A percentile compares a stretch with the other conserved stretches of the same genome.
Conservation (phyloP, 139 green algal genomes). For the Edaphochlamys debaryana region DNA sequence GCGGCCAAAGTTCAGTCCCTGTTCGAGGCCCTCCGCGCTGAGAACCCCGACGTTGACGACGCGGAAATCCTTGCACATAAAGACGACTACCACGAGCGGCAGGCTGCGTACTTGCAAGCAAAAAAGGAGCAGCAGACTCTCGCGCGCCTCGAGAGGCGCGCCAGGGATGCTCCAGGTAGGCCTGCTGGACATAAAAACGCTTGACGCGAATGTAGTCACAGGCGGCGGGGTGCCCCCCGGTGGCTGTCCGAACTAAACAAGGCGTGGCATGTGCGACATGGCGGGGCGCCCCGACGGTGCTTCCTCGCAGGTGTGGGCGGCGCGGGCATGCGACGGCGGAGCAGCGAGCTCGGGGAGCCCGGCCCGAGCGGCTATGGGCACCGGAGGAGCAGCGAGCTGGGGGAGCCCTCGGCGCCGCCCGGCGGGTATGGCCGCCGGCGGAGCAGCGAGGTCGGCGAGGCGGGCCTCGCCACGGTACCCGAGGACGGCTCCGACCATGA, state of each 20-base stretch:
- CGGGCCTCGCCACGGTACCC: background rate
- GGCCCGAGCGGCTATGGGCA: background rate
- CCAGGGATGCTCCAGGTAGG: background rate
- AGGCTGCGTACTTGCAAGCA: slow-evolving; percentile 14
- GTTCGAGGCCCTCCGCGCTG: slow-evolving; percentile 8
- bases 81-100: slow-evolving; percentile 1
- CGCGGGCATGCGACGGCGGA: background rate
- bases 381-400: background rate
- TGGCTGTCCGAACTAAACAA: background rate
- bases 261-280: background rate
- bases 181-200: background rate
- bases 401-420: background rate
- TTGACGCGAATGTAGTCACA: background rate
- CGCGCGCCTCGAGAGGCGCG: slow-evolving; percentile 15
- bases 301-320: background rate
- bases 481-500: too few relatives aligned
- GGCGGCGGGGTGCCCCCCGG: background rate
- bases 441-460: background rate
- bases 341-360: background rate
- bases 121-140: background rate
- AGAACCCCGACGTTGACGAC: slow-evolving; percentile 12
- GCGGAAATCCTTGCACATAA: background rate
- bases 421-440: too few relatives aligned
- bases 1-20: background rate
- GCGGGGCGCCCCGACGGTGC: background rate